phyloP scores from a whole-genome alignment of 1,139 yeast genomes.

The Starmera stellimalicola region DNA sequence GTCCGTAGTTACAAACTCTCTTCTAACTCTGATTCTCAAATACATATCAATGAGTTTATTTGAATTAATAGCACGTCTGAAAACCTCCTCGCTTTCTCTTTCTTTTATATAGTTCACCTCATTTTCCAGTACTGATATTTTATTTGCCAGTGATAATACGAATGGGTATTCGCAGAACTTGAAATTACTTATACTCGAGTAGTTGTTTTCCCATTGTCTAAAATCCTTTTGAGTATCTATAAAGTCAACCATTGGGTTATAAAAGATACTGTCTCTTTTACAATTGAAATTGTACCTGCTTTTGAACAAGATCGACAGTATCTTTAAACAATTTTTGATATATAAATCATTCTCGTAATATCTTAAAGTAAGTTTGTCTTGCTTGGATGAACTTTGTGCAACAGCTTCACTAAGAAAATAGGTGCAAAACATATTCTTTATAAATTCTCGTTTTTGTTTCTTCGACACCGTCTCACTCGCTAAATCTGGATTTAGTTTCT shows the following conservation, averaged over 20 bases:
- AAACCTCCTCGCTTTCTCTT: conserved; percentile 82
- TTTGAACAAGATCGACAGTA: conserved; percentile 43
- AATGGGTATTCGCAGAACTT: conserved; percentile 82
- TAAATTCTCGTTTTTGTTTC: too few species aligned
- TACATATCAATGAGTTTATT: conserved; percentile 55
- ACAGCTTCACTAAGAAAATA: too few species aligned
- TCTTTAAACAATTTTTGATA: conserved; percentile 52
- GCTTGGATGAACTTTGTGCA: too few species aligned
- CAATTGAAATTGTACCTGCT: conserved; percentile 40
- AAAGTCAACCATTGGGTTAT: conserved; percentile 75
- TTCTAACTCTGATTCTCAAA: conserved; percentile 56
- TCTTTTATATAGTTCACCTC: conserved; percentile 83
- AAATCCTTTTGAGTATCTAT: conserved; percentile 72
- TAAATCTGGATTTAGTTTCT: conserved; percentile 5
- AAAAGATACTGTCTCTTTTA: conserved; percentile 41
- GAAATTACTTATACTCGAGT: conserved; percentile 17
- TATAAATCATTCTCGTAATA: conserved; percentile 83
- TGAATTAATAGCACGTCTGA: conserved; percentile 61
- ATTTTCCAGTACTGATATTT: conserved; percentile 70
- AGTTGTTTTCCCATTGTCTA: conserved; percentile 65
- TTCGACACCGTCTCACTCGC: too few species aligned
- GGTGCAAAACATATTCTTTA: too few species aligned
- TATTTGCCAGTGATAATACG: conserved; percentile 70
- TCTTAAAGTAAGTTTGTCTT: too few species aligned
- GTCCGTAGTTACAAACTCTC: conserved; percentile 63